These are phyloP conservation scores for Talaromyces sp. DNA, from an alignment of 2,329 filamentous ascomycete genomes.

Conservation along the genomic window DNA sequence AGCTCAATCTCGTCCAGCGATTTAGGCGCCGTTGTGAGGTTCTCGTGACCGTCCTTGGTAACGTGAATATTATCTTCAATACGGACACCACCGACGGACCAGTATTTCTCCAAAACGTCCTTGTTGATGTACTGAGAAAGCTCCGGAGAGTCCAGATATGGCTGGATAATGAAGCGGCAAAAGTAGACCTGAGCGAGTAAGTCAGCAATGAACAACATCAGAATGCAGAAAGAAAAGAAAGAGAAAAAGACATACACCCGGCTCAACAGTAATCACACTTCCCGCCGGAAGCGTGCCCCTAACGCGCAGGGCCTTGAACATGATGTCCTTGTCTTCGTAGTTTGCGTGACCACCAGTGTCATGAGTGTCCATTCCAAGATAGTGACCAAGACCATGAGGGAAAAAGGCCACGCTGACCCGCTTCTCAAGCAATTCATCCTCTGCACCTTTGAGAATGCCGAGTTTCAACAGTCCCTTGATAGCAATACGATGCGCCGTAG, in stretches of 20 bases:
- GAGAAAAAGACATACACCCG: slow-evolving; percentile 57
- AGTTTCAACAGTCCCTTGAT: slow-evolving; percentile 64
- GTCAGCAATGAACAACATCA: neutral
- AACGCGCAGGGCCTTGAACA: slow-evolving; percentile 84
- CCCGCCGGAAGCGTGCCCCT: slow-evolving; percentile 68
- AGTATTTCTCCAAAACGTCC: slow-evolving; percentile 68
- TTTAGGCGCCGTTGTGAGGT: slow-evolving; percentile 76
- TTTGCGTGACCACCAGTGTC: slow-evolving; percentile 76
- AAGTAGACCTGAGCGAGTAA: slow-evolving; percentile 64
- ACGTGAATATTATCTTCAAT: slow-evolving; percentile 90
- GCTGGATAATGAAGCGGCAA: slow-evolving; percentile 79
- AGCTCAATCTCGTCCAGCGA: slow-evolving; percentile 58
- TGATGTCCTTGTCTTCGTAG: slow-evolving; percentile 69
- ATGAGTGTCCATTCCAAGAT: slow-evolving; percentile 88
- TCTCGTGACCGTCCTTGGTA: slow-evolving; percentile 71
- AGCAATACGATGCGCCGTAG: slow-evolving; percentile 66
- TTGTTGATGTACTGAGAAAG: slow-evolving; percentile 72
- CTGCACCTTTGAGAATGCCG: slow-evolving; percentile 62
- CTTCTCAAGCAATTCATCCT: slow-evolving; percentile 67
- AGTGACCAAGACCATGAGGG: slow-evolving; percentile 85
- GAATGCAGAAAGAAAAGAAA: neutral
- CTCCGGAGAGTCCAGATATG: slow-evolving; percentile 66
- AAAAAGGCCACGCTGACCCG: slow-evolving; percentile 87
- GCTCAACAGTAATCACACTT: slow-evolving; percentile 89
- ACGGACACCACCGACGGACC: slow-evolving; percentile 83